Evolutionary conservation across 148 eudicot genomes (phyloP).

Genomic region (Fagopyrum homotropicum): DNA sequence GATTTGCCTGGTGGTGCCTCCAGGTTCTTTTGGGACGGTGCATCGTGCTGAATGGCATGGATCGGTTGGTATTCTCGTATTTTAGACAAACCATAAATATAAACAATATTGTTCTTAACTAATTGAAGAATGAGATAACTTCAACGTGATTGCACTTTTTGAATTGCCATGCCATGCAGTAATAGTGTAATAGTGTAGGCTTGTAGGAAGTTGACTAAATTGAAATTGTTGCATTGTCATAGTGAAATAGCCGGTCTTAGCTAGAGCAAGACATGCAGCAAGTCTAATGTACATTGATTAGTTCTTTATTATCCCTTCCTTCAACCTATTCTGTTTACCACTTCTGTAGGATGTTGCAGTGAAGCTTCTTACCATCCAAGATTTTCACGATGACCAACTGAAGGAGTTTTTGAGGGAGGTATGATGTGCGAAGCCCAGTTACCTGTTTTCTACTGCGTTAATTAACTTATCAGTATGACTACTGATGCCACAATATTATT

Average conservation of each 20-base stretch:
- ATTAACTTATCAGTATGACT: background rate
- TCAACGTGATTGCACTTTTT: background rate
- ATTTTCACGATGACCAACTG: constrained; percentile 16
- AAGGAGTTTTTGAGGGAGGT: constrained; percentile 19
- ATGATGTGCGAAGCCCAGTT: background rate
- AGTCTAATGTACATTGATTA: background rate
- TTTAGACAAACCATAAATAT: background rate
- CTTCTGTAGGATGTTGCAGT: constrained; percentile 18
- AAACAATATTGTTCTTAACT: background rate
- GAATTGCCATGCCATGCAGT: background rate
- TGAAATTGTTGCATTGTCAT: background rate
- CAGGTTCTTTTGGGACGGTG: constrained; percentile 98
- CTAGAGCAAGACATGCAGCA: background rate
- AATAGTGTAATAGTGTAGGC: too few relatives aligned
- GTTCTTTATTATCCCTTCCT: background rate
- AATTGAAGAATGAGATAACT: background rate
- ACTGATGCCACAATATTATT: background rate
- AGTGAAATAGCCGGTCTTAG: background rate
- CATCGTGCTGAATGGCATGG: constrained; percentile 99
- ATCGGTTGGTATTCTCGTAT: constrained; percentile 52
- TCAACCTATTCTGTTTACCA: background rate
- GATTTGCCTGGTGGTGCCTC: constrained; percentile 2
- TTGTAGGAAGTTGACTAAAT: too few relatives aligned
- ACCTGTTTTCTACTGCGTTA: background rate
- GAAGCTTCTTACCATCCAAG: constrained; percentile 14